Evolutionary conservation across 768 basidiomycete genomes (phyloP).

Genomic region (Arthromyces matolae): DNA sequence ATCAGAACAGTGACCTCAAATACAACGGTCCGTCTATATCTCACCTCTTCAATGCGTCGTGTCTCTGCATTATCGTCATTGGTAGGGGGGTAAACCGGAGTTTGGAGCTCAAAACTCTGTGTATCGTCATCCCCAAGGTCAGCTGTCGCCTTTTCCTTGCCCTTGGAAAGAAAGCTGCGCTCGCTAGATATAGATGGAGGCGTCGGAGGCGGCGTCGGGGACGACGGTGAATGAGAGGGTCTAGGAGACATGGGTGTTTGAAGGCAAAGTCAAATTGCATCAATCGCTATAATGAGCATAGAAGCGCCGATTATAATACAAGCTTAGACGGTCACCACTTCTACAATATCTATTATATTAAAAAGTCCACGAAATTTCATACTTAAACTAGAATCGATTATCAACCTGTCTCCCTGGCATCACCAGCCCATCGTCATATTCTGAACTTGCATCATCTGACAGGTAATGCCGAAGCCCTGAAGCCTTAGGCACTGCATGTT

Average conservation of each 20-base stretch:
- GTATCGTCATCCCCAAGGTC: conserved; percentile 23
- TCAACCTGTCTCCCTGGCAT: conserved; percentile 35
- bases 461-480: conserved; percentile 55
- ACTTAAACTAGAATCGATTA: conserved; percentile 31
- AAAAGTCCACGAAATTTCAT: conserved; percentile 6
- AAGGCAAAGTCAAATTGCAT: background rate
- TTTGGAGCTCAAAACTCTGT: conserved; percentile 25
- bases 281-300: too few relatives aligned
- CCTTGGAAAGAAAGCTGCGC: conserved; percentile 29
- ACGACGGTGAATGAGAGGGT: conserved; percentile 23
- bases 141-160: conserved; percentile 21
- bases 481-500: conserved; percentile 44
- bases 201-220: conserved; percentile 35
- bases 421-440: conserved; percentile 48
- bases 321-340: too few relatives aligned
- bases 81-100: conserved; percentile 56
- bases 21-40: conserved; percentile 9
- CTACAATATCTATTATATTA: background rate
- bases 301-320: too few relatives aligned
- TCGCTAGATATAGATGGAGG: conserved; percentile 35
- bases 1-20: conserved; percentile 7
- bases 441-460: conserved; percentile 45
- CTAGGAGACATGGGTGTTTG: conserved; percentile 16
- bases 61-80: conserved; percentile 67
- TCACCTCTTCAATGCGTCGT: conserved; percentile 68